Evolutionary conservation across 2,329 filamentous ascomycete genomes (phyloP).

Genomic region (Monosporascus sp.): DNA sequence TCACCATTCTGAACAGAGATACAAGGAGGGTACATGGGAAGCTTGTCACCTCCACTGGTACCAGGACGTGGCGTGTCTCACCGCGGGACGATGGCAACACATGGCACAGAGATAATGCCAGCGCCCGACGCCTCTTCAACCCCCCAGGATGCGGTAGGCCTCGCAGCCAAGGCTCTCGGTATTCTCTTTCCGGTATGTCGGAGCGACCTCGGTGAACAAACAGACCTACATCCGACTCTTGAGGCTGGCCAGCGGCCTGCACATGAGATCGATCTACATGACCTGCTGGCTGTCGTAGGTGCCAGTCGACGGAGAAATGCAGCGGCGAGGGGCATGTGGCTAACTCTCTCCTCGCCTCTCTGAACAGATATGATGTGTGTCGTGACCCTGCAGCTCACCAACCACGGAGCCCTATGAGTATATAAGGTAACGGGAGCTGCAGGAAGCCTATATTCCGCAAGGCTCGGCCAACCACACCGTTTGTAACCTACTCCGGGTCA

Average conservation of each 20-base stretch:
- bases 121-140: constrained; percentile 3
- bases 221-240: not conserved
- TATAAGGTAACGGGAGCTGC: no score
- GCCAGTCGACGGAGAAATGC: not conserved
- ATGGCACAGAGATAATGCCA: constrained; percentile 11
- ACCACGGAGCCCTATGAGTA: no score
- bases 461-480: no score
- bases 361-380: no score
- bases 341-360: no score
- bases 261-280: not conserved
- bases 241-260: not conserved
- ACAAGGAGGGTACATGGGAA: constrained; percentile 11
- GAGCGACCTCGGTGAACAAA: not conserved
- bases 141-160: not conserved
- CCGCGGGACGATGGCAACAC: constrained; percentile 3
- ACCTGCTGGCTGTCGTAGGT: not conserved
- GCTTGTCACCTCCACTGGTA: constrained; percentile 4
- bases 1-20: not conserved
- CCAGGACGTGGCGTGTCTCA: constrained; percentile 3
- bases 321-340: not conserved
- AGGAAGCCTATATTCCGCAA: no score
- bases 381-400: no score
- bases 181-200: not conserved
- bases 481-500: no score
- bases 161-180: not conserved